Conservation (phyloP, 352 stramenopile genomes). For the Phytopythium sindhum region DNA sequence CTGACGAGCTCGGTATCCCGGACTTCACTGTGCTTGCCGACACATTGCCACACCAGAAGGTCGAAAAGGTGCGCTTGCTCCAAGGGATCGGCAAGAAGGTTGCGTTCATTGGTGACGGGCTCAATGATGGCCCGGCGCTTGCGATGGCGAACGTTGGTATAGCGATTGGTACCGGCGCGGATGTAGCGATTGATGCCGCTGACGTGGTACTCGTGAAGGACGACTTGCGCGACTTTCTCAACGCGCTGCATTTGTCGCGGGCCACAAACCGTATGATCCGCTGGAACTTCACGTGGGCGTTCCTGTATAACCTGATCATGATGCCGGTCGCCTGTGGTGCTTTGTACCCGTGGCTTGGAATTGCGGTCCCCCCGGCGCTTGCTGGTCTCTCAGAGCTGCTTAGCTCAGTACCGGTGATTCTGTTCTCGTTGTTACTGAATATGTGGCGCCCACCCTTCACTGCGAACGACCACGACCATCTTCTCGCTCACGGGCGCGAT, state of each 20-base stretch:
- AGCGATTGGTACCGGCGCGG: conserved; percentile 58
- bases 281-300: conserved; percentile 72
- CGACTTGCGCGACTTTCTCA: conserved; percentile 62
- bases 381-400: conserved; percentile 70
- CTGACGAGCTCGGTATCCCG: conserved; percentile 41
- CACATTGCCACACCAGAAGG: conserved; percentile 71
- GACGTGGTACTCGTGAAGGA: conserved; percentile 77
- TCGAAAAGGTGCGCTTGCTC: conserved; percentile 66
- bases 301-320: conserved; percentile 72
- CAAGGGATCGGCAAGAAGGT: conserved; percentile 70
- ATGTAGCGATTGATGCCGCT: conserved; percentile 66
- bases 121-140: conserved; percentile 72
- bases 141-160: conserved; percentile 67
- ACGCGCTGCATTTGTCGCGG: conserved; percentile 53
- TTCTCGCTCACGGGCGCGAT: conserved; percentile 4
- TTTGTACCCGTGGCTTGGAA: conserved; percentile 51
- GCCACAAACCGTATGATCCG: conserved; percentile 68
- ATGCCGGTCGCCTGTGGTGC: conserved; percentile 72
- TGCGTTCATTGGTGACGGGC: conserved; percentile 69
- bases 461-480: conserved; percentile 9
- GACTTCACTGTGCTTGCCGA: conserved; percentile 59
- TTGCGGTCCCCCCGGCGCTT: conserved; percentile 64
- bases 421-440: conserved; percentile 73
- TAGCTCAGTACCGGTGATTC: conserved; percentile 73
- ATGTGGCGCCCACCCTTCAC: conserved; percentile 51